Base-by-base conservation (phyloP, 371 early-diverging fungal genomes). In the Mortierella sp. region DNA sequence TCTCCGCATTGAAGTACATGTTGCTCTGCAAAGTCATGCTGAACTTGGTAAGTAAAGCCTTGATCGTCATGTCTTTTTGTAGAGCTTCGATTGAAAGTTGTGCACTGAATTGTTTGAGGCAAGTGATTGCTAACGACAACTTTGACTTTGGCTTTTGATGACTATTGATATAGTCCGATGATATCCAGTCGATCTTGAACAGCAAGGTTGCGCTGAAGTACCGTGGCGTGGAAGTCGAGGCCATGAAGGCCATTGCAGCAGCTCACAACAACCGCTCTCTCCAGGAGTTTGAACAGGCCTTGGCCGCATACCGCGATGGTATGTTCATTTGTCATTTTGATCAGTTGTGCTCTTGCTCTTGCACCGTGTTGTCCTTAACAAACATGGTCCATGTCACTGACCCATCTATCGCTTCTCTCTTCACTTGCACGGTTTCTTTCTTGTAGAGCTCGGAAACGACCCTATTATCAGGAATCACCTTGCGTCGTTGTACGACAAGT, bases 1-100 rank as follows among this genome's bases (percentile, higher is more conserved):
- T 97, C 29, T 88, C 94, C 69, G 97, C 97, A 7, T 87, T 99
- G 50, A 97, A 97, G 80, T 98, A 98, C 87, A 96, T 99, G 97
- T 85, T 99, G 68, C 89, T 99, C 69, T 98, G 98, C 92, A 98
- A 99, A 86, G 95, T 98, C 81, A 99, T 99, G 99, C 86, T 97
- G 58, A 96, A 95, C 86, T 82, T 94, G 91, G 95, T 94, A 92
- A 81, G 88, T 34, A n/a, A 41, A 67, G 3, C 7, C 52, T 31
- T 10, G 9, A n/a, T 50, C 7, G 2, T 50, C 2, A 14, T n/a
- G 24, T 13, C 50, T 31, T 4, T 22, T 37, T 26, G 7, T 22
- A 39, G 19, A 50, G 19, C 48, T n/a, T 48, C 22, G 19, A n/a
- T 48, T 19, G 9, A 19, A n/a, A n/a, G 6, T 19, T 48, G n/a